Percentiles rank a stretch among this genome's conserved stretches.
phyloP scores from a whole-genome alignment of 257 asterid species.

The Schizonepeta tenuifolia region DNA sequence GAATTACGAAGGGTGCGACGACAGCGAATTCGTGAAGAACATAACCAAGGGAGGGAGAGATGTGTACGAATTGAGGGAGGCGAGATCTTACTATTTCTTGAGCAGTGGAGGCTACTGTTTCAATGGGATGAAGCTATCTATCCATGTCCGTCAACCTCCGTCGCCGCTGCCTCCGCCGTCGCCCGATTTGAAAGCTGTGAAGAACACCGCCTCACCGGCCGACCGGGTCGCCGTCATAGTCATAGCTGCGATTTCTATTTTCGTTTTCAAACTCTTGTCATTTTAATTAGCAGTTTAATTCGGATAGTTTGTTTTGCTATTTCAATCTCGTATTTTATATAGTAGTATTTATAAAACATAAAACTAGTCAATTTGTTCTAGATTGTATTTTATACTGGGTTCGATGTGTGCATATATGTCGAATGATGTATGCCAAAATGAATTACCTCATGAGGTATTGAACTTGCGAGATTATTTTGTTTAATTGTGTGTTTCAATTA shows the following conservation, averaged over 20 bases:
- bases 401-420: neutral
- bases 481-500: too few species aligned
- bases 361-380: neutral
- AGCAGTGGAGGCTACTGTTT: constrained; percentile 67
- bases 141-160: constrained; percentile 37
- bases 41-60: constrained; percentile 69
- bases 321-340: neutral
- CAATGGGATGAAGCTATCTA: constrained; percentile 58
- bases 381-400: too few species aligned
- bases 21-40: constrained; percentile 45
- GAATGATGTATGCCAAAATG: too few species aligned
- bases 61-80: constrained; percentile 49
- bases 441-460: too few species aligned
- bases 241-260: neutral
- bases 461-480: too few species aligned
- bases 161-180: constrained; percentile 23
- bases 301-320: neutral
- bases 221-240: neutral
- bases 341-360: too few species aligned
- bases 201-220: constrained; percentile 17
- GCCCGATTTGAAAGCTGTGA: neutral
- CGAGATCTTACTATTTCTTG: constrained; percentile 57
- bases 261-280: constrained; percentile 10
- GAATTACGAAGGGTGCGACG: constrained; percentile 57
- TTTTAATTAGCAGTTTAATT: neutral